Evolutionary conservation across 2,329 filamentous ascomycete genomes (phyloP), one percentile per base, ranked within the genome.

Genomic region (Oidium heveae): DNA sequence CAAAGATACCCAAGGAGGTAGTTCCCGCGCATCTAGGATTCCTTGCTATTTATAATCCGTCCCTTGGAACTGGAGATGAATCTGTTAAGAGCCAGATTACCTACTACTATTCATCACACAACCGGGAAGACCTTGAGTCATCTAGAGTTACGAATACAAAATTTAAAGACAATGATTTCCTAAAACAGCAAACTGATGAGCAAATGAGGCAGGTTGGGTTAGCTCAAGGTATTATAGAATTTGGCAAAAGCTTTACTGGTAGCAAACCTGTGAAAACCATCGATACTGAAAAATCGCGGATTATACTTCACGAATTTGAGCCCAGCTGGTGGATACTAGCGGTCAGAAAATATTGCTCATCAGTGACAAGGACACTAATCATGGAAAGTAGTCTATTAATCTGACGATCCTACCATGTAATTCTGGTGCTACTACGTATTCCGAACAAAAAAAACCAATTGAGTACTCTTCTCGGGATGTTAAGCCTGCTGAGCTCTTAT

Each of bases 151-250:
- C 44, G 34, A 56, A 49, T 39, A 32, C n/a, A 20, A 24, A 20
- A 56, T 61, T 58, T 24, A 64, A 54, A 59, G 62, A 66, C 62
- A 32, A 32, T 32, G 41, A 58, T 43, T 62, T 67, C 32, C 61
- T 62, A 10, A 70, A 75, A 52, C 79, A 85, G 59, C 79, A 87
- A 63, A 78, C 80, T 64, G 91, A 96, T 67, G 84, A 94, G 69
- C 82, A 82, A 61, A 71, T 96, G 62, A 78, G 91, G 59, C 88
- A 95, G 71, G 87, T 98, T 65, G 91, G 91, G 39, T 77, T 98
- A 58, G 91, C 91, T 43, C 91, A 98, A 70, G 91, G 88, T 65
- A 94, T 96, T 82, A 82, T 94, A 56, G 84, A 81, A 65, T 98
- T 98, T 69, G 84, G 85, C 62, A 82, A 80, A 64, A 88, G 80